Percentiles rank a stretch among this genome's conserved stretches.
phyloP scores from a whole-genome alignment of 1,284 basidiomycete genomes.

The Ceratobasidium sp. region DNA sequence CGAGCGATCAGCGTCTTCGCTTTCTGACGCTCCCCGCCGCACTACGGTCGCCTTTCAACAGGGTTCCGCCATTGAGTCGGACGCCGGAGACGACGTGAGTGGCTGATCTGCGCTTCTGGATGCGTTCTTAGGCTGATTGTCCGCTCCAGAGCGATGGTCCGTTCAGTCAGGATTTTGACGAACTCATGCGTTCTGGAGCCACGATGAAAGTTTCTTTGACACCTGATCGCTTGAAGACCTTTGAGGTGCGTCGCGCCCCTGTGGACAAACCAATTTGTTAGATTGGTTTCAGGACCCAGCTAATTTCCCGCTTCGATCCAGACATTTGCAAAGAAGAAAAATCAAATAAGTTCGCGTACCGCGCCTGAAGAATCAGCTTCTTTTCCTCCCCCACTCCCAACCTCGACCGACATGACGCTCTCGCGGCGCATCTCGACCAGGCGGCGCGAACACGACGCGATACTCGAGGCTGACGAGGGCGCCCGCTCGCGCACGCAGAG shows the following conservation, averaged over 20 bases:
- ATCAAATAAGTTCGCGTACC: slow-evolving; percentile 34
- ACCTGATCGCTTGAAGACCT: slow-evolving; percentile 88
- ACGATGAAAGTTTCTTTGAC: slow-evolving; percentile 97
- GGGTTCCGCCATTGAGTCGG: slow-evolving; percentile 18
- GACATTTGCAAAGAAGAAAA: slow-evolving; percentile 50
- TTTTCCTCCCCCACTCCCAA: slow-evolving; percentile 37
- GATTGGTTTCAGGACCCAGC: slow-evolving; percentile 27
- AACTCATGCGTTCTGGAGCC: slow-evolving; percentile 84
- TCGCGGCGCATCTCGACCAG: slow-evolving; percentile 48
- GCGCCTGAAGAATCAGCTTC: background rate
- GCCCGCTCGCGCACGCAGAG: slow-evolving; percentile 50
- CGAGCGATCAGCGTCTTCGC: slow-evolving; percentile 31
- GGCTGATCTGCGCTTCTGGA: background rate
- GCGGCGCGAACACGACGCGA: slow-evolving; percentile 71
- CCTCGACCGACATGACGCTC: slow-evolving; percentile 29
- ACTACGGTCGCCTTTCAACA: slow-evolving; percentile 22
- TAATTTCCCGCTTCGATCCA: slow-evolving; percentile 27
- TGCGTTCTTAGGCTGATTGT: background rate
- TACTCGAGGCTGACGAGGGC: slow-evolving; percentile 62
- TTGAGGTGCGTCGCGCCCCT: slow-evolving; percentile 76
- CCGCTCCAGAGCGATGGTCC: slow-evolving; percentile 36
- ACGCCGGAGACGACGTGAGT: slow-evolving; percentile 35
- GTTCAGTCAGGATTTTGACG: slow-evolving; percentile 79
- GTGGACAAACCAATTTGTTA: slow-evolving; percentile 18
- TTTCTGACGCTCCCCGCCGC: slow-evolving; percentile 19